Evolutionary conservation across 257 asterid genomes (phyloP), one percentile per base, ranked within the genome.

Genomic region (Solanum stenotomum): DNA sequence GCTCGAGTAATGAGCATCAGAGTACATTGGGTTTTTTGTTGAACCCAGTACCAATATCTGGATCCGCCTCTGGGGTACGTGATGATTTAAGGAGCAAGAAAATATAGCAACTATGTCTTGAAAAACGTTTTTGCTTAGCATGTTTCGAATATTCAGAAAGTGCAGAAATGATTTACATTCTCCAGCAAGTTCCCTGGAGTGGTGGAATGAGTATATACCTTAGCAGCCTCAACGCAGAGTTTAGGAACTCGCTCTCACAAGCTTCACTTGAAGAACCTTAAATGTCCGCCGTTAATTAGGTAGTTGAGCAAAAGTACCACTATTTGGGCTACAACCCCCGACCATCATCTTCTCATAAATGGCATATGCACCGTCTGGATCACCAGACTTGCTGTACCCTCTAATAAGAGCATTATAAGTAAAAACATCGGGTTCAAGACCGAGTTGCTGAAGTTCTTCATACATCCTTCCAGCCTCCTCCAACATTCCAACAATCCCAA

Each of bases 281-380:
- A 44, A 31, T 13, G 71, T 77, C 77, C 15, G 2, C 37, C 14
- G 63, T 90, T 88, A 93, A 87, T 96, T 97, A n/a, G 99, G 99
- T 84, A 97, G 96, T 89, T 93, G 98, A 3, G 98, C 98, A 91
- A 95, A 95, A 8, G 99, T 97, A 42, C 95, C 97, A 11, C 91
- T 86, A 90, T 97, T 95, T 40, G 99, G 99, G 88, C 87, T 87
- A 77, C 98, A 97, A 4, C 98, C 98, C 74, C 93, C 96, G 8
- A 92, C 95, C 96, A 95, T 90, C 99, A 97, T 97, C 93, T 94
- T 94, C 92, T 94, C 98, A 75, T 94, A 96, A 81, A 94, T 91
- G 33, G 94, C 97, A 91, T 93, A 97, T 12, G 99, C 98, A 87
- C 90, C 90, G 75, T 95, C 98, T 52, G 91, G 89, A 52, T 96